These are phyloP conservation scores for Chrysosporium keratinophilum DNA, from an alignment of 2,329 filamentous ascomycete species.

Conservation along the genomic window DNA sequence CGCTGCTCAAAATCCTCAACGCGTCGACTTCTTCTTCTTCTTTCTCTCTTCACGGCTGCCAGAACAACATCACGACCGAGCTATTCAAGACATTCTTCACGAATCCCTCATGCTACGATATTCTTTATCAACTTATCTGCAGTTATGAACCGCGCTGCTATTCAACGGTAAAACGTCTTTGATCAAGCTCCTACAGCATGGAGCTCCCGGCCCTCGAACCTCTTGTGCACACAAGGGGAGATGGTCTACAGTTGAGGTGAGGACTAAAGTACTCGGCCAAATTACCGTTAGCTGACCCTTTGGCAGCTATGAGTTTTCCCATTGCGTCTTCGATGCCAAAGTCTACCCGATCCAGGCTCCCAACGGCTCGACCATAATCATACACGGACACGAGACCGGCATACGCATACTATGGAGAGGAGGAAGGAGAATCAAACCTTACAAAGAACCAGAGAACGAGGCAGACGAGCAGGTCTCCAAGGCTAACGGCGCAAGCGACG, in stretches of 20 bases:
- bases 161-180: background rate
- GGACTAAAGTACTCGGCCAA: background rate
- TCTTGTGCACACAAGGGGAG: constrained; percentile 30
- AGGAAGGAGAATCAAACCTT: constrained; percentile 40
- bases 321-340: constrained; percentile 47
- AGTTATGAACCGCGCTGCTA: background rate
- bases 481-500: constrained; percentile 33
- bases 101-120: background rate
- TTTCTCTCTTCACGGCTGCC: background rate
- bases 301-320: constrained; percentile 49
- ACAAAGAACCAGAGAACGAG: constrained; percentile 19
- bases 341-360: constrained; percentile 49
- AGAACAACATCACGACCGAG: background rate
- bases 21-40: background rate
- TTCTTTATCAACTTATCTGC: background rate
- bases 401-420: constrained; percentile 52
- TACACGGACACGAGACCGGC: constrained; percentile 51
- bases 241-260: constrained; percentile 37
- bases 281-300: background rate
- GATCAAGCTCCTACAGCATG: constrained; percentile 4
- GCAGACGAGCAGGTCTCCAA: constrained; percentile 23
- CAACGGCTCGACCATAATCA: constrained; percentile 52
- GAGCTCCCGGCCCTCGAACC: constrained; percentile 28
- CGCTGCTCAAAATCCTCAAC: background rate
- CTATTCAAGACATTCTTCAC: background rate